Evolutionary conservation across 345 rosid species (phyloP), one percentile per base, ranked within the genome.

Genomic region (Citrus inodora): DNA sequence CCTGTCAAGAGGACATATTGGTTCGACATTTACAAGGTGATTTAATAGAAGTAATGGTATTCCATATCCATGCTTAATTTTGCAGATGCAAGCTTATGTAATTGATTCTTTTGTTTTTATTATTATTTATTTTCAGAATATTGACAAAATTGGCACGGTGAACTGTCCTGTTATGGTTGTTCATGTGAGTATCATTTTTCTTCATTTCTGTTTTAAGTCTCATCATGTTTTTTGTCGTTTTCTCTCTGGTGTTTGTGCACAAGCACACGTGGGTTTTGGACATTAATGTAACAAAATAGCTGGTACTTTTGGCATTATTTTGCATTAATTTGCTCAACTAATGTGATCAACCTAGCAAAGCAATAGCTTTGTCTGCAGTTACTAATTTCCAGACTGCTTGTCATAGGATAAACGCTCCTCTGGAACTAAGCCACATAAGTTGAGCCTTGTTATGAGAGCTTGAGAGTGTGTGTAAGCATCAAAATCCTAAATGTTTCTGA

Each of bases 1-100:
- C 94, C 97, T 4, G 97, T 96, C 76, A 96, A 92, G 85, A 86
- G 90, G 71, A 96, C 99, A 1, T 96, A 87, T 81, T 96, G 99
- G 99, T 96, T 96, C 81, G 98, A 93, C 73, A 95, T 95, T 79
- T 95, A 87, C 89, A 93, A 95, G 97, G 98, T 93, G 80, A 83
- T 72, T 46, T 75, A 30, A 38, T 2, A 4, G 17, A 51, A 4
- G 30, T 67, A 11, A 32, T 48, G 42, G 32, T 77, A 8, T 70
- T 77, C 22, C 51, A 65, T 75, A 58, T 72, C 27, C 59, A 9
- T 76, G 75, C 17, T 81, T 68, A n/a, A 1, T 67, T 69, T 79
- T 22, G 35, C 69, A 30, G 76, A 37, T 51, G 37, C 16, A 56
- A 35, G 30, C 65, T 66, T 60, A 67, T 59, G 69, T 78, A 48